These are phyloP conservation scores for Moesziomyces antarcticus DNA, from an alignment of 1,284 basidiomycete genomes.

Conservation along the genomic window DNA sequence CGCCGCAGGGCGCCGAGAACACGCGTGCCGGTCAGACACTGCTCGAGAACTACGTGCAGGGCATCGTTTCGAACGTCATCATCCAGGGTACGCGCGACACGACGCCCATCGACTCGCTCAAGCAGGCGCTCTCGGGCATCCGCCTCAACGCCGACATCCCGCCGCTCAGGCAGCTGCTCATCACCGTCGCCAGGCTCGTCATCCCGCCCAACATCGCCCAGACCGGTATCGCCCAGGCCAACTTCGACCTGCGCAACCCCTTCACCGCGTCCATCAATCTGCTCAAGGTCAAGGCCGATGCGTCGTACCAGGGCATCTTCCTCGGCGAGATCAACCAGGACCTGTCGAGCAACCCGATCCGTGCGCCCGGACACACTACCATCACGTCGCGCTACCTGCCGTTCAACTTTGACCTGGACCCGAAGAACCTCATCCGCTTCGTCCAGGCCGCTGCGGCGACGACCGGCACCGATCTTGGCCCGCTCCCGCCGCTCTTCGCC, in stretches of 20 bases:
- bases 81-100: conserved; percentile 75
- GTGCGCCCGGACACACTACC: conserved; percentile 74
- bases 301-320: conserved; percentile 69
- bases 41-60: conserved; percentile 79
- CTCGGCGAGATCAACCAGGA: conserved; percentile 71
- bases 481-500: conserved; percentile 74
- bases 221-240: conserved; percentile 50
- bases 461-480: conserved; percentile 76
- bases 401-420: conserved; percentile 77
- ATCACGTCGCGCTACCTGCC: conserved; percentile 75
- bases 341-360: conserved; percentile 73
- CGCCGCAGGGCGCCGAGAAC: conserved; percentile 74
- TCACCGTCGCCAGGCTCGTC: conserved; percentile 69
- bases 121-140: conserved; percentile 76
- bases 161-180: conserved; percentile 76
- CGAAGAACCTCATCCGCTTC: conserved; percentile 75
- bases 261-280: conserved; percentile 82
- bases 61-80: conserved; percentile 73
- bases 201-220: conserved; percentile 67
- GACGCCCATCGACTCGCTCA: conserved; percentile 76
- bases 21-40: conserved; percentile 73
- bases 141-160: conserved; percentile 76
- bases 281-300: conserved; percentile 73
- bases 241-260: conserved; percentile 74
- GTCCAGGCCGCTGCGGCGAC: conserved; percentile 73